phyloP scores from a whole-genome alignment of 2,329 filamentous ascomycete genomes.

The Botrytis deweyae region DNA sequence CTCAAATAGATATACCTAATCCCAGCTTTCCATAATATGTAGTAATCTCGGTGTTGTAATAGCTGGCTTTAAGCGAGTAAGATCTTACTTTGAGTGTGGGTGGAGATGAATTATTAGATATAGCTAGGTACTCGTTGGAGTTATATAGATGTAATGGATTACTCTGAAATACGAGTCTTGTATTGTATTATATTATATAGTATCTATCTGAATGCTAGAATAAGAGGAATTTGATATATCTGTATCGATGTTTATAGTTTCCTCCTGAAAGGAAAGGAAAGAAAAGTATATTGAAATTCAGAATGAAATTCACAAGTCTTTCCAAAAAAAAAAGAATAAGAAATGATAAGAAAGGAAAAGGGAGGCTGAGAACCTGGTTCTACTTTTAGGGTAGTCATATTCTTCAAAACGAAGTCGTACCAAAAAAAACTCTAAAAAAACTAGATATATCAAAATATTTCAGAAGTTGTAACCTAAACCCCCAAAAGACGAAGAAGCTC shows the following conservation, averaged over 20 bases:
- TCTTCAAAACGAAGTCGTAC: background rate
- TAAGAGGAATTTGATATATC: background rate
- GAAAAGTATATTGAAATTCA: background rate
- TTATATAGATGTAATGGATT: background rate
- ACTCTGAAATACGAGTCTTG: background rate
- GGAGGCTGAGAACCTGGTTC: too few species aligned
- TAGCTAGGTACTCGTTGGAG: background rate
- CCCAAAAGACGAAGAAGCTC: background rate
- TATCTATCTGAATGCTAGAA: background rate
- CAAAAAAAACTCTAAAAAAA: too few species aligned
- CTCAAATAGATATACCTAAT: background rate
- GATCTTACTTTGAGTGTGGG: background rate
- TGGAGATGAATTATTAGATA: background rate
- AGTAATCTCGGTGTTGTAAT: background rate
- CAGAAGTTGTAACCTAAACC: background rate
- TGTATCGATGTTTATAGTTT: background rate
- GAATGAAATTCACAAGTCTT: background rate
- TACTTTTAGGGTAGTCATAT: background rate
- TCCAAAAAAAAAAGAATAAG: background rate
- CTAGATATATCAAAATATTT: background rate
- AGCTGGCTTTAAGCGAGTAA: background rate
- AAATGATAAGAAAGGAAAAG: background rate
- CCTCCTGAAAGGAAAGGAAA: accelerated
- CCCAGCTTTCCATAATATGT: background rate
- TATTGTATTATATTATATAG: background rate